Conservation (phyloP, 129 eudicot species). For the Helianthus annuus region HanXRQr2.0-SUNRISE NC_035442.2:16090989-16091488, state of each 20-base stretch:
- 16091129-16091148: background rate
- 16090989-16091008: background rate
- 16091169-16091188: background rate
- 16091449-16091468: too few species aligned
- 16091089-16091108: background rate
- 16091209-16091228: background rate
- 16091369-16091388: too few species aligned
- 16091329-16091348: too few species aligned
- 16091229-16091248: conserved; percentile 1
- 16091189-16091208: background rate
- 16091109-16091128: background rate
- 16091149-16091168: background rate
- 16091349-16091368: too few species aligned
- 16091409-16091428: too few species aligned
- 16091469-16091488: too few species aligned
- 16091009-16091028: conserved; percentile 7
- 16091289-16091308: background rate
- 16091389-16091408: too few species aligned
- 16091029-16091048: background rate
- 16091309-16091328: background rate
- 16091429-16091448: too few species aligned
- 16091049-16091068: background rate
- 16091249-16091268: too few species aligned
- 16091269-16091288: too few species aligned
- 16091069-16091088: background rate